phyloP scores from a whole-genome alignment of 225 moss, liverwort and hornwort species.

The Pseudisothecium myosuroides region DNA sequence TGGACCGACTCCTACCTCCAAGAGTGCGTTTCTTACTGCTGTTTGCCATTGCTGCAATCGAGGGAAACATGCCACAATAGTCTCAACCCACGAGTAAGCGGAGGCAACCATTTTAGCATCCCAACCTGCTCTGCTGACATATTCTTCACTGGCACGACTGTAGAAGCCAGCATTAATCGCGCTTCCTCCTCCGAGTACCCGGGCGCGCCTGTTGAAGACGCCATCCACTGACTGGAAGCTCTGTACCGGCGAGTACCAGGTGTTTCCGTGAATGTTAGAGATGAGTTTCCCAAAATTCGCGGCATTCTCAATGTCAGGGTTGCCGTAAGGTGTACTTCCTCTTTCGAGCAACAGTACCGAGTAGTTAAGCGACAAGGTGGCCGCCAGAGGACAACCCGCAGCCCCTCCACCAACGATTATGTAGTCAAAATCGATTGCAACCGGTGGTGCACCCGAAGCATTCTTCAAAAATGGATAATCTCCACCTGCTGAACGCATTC shows the following conservation, averaged over 20 bases:
- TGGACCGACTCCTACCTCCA: slow-evolving; percentile 57
- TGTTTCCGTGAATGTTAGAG: slow-evolving; percentile 5
- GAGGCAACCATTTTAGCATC: slow-evolving; percentile 32
- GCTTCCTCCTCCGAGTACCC: slow-evolving; percentile 66
- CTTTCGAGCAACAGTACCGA: slow-evolving; percentile 56
- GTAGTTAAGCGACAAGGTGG: slow-evolving; percentile 56
- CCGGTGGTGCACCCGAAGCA: slow-evolving; percentile 17
- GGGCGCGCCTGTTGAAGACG: slow-evolving; percentile 48
- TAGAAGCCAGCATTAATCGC: slow-evolving; percentile 66
- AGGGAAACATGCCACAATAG: slow-evolving; percentile 43
- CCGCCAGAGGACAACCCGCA: slow-evolving; percentile 67
- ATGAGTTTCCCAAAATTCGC: slow-evolving; percentile 18
- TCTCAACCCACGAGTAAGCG: slow-evolving; percentile 64
- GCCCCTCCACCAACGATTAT: slow-evolving; percentile 74
- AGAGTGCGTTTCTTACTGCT: slow-evolving; percentile 43
- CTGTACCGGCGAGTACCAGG: slow-evolving; percentile 30
- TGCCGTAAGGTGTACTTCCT: slow-evolving; percentile 28
- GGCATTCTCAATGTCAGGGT: slow-evolving; percentile 22
- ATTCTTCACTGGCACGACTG: slow-evolving; percentile 43
- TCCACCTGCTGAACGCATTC: slow-evolving; percentile 15
- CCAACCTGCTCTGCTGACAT: slow-evolving; percentile 19
- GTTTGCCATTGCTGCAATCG: slow-evolving; percentile 51
- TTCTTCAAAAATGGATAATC: slow-evolving; percentile 49
- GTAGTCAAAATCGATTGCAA: slow-evolving; percentile 39
- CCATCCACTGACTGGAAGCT: slow-evolving; percentile 51